A percentile compares a stretch with the other conserved stretches of the same genome.
phyloP scores from a whole-genome alignment of 2,329 filamentous ascomycete species.

The Ophiostoma himal-ulmi region DNA sequence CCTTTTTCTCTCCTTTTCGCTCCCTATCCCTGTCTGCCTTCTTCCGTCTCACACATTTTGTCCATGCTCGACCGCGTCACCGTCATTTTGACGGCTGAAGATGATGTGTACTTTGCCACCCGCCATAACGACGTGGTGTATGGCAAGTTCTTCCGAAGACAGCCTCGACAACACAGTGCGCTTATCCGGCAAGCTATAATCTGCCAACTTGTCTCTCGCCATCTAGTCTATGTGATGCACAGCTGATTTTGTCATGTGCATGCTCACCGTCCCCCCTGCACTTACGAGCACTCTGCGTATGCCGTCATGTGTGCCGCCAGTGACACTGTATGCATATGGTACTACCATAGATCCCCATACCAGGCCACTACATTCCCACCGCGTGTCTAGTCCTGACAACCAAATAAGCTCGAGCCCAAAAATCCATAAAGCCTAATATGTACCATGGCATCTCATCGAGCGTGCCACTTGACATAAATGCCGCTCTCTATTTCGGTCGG shows the following conservation, averaged over 20 bases:
- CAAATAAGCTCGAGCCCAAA: background rate
- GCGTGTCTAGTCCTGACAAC: background rate
- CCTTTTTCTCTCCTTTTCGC: background rate
- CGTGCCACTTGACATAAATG: background rate
- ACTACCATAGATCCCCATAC: background rate
- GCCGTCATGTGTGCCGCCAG: background rate
- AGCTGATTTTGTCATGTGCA: background rate
- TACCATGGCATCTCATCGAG: background rate
- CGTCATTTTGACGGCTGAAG: background rate
- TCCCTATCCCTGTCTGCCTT: background rate
- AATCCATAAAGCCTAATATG: background rate
- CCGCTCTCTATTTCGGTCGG: background rate
- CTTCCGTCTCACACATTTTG: background rate
- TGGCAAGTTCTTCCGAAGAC: background rate
- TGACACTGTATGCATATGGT: background rate
- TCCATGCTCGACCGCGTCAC: background rate
- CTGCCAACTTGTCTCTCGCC: background rate
- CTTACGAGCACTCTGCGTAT: background rate
- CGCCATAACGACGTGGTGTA: background rate
- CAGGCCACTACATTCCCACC: background rate
- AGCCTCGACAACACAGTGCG: background rate
- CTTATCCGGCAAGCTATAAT: background rate
- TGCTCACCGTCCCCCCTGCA: slow-evolving; percentile 7
- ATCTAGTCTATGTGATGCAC: background rate
- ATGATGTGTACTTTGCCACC: slow-evolving; percentile 11